These are phyloP conservation scores for Prunus mume DNA, from an alignment of 306 rosid genomes.

Conservation along the genomic window DNA sequence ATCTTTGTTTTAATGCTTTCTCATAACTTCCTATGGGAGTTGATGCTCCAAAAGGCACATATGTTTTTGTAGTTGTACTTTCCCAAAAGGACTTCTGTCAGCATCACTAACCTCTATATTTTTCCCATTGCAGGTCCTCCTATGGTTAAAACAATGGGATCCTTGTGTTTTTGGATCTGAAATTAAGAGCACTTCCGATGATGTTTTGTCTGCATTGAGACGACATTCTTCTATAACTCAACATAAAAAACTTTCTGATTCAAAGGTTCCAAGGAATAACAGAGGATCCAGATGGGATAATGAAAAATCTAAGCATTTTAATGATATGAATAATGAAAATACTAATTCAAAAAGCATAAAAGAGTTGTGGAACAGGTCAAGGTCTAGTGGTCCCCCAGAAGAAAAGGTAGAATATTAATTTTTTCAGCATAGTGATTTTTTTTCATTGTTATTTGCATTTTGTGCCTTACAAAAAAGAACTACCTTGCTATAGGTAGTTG, in stretches of 20 bases:
- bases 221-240: constrained; percentile 75
- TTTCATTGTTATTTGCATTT: neutral
- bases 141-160: constrained; percentile 97
- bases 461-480: neutral
- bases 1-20: constrained; percentile 4
- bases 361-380: constrained; percentile 47
- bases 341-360: constrained; percentile 37
- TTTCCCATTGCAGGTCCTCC: constrained; percentile 60
- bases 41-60: constrained; percentile 7
- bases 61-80: constrained; percentile 5
- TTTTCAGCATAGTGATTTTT: neutral
- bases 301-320: constrained; percentile 37
- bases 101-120: constrained; percentile 12
- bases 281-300: constrained; percentile 49
- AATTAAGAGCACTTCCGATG: constrained; percentile 78
- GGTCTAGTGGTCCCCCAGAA: constrained; percentile 65
- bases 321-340: constrained; percentile 34
- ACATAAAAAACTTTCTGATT: constrained; percentile 47
- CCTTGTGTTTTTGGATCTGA: constrained; percentile 84
- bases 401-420: constrained; percentile 57
- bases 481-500: neutral
- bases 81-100: neutral
- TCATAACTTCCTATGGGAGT: constrained; percentile 1
- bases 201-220: constrained; percentile 81
- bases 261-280: constrained; percentile 50